Percentiles rank a stretch among this genome's conserved stretches.
Evolutionary conservation across 345 rosid genomes (phyloP).

Genomic region (Diplotaxis tenuifolia): DNA sequence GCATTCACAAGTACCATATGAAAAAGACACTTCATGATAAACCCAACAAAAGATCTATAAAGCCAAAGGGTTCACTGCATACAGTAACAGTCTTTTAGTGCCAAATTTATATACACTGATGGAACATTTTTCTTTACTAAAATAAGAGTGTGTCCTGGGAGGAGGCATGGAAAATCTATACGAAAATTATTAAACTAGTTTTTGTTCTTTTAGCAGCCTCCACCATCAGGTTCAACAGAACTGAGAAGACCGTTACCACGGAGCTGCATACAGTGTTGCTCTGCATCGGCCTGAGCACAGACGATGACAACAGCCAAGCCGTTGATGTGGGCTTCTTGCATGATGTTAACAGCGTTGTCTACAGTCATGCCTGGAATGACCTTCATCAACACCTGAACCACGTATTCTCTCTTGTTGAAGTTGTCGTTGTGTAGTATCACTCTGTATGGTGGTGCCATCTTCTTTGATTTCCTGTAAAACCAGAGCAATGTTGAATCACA

Average conservation of each 20-base stretch:
- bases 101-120: constrained; percentile 30
- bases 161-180: constrained; percentile 22
- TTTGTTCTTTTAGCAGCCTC: constrained; percentile 64
- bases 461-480: constrained; percentile 65
- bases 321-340: constrained; percentile 96
- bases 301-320: constrained; percentile 87
- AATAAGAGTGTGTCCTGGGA: neutral
- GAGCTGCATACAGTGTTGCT: constrained; percentile 92
- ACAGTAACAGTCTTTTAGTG: constrained; percentile 17
- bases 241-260: constrained; percentile 92
- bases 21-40: neutral
- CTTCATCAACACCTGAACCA: constrained; percentile 94
- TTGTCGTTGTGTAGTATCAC: constrained; percentile 90
- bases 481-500: neutral
- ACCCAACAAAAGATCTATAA: neutral
- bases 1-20: constrained; percentile 8
- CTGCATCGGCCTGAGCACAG: constrained; percentile 91
- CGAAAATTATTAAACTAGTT: neutral
- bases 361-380: constrained; percentile 92
- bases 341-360: constrained; percentile 89
- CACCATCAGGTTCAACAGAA: constrained; percentile 89
- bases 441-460: constrained; percentile 77
- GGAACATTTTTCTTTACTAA: neutral
- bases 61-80: constrained; percentile 17
- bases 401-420: constrained; percentile 86